Percentiles rank a stretch among this genome's conserved stretches.
These are phyloP conservation scores for Chrysophaeum taylorii DNA, from an alignment of 352 stramenopile genomes.

Conservation along the genomic window DNA sequence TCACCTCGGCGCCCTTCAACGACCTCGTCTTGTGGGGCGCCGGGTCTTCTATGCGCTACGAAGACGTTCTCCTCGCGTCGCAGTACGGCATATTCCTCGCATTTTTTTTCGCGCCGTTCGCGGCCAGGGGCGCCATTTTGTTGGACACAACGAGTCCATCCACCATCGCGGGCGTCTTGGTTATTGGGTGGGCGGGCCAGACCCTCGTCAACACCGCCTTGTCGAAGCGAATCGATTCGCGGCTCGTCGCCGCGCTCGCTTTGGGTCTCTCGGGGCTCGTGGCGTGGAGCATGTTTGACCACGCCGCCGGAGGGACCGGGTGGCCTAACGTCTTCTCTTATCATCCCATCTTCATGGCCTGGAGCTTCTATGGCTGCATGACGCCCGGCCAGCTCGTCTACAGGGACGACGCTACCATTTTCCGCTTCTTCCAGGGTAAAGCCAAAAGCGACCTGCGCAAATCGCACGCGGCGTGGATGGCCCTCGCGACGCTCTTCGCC, in stretches of 20 bases:
- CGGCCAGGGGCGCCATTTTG: not conserved
- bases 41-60: not conserved
- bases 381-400: not conserved
- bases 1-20: not conserved
- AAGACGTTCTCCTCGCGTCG: not conserved
- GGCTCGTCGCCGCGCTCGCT: not conserved
- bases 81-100: slow-evolving; percentile 1
- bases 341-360: not conserved
- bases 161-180: not conserved
- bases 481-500: not conserved
- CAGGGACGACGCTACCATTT: not conserved
- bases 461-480: not conserved
- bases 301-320: not conserved
- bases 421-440: not conserved
- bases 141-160: too few species aligned
- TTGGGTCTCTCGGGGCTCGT: not conserved
- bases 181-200: not conserved
- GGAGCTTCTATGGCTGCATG: not conserved
- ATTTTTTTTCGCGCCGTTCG: not conserved
- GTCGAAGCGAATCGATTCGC: not conserved
- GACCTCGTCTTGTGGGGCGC: not conserved
- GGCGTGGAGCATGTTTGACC: not conserved
- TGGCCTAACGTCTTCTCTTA: not conserved
- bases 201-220: not conserved
- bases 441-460: not conserved